These are phyloP conservation scores for Tuber magnatum DNA, from an alignment of 495 filamentous ascomycete genomes.

Conservation along the genomic window DNA sequence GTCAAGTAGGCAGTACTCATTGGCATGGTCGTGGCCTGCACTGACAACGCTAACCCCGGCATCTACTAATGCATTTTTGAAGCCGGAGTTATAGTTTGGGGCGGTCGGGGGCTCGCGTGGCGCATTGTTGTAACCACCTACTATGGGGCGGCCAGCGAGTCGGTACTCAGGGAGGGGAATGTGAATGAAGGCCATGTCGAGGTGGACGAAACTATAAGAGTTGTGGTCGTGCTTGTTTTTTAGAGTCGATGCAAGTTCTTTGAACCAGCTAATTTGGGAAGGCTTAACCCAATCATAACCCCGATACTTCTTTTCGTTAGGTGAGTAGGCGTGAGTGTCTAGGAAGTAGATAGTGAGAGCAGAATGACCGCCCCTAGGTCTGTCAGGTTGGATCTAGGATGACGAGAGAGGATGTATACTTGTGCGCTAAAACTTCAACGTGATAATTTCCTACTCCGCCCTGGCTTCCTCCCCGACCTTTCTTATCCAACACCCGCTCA, in stretches of 20 bases:
- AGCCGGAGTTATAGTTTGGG: conserved; percentile 77
- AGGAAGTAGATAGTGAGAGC: conserved; percentile 89
- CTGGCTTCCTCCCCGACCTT: conserved; percentile 48
- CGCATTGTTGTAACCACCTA: conserved; percentile 51
- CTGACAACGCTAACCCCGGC: conserved; percentile 78
- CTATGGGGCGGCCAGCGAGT: conserved; percentile 46
- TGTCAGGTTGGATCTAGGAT: neutral
- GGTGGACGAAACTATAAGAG: conserved; percentile 75
- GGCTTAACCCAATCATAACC: conserved; percentile 97
- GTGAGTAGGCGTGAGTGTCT: conserved; percentile 86
- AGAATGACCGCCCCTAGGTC: conserved; percentile 63
- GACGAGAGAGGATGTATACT: conserved; percentile 13
- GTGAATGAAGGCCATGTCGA: conserved; percentile 95
- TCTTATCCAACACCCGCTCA: conserved; percentile 19
- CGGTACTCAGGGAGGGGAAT: conserved; percentile 90
- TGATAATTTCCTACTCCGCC: conserved; percentile 93
- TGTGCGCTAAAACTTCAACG: conserved; percentile 78
- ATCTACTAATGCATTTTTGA: conserved; percentile 76
- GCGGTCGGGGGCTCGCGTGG: conserved; percentile 69
- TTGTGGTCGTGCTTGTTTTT: conserved; percentile 59
- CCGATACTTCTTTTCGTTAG: conserved; percentile 72
- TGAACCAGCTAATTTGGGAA: conserved; percentile 91
- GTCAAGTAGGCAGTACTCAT: conserved; percentile 81
- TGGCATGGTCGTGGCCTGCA: conserved; percentile 93
- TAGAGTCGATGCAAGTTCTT: conserved; percentile 60